Evolutionary conservation across 2,329 filamentous ascomycete genomes (phyloP), one percentile per base, ranked within the genome.

Genomic region (Neospermospora avenae): DNA sequence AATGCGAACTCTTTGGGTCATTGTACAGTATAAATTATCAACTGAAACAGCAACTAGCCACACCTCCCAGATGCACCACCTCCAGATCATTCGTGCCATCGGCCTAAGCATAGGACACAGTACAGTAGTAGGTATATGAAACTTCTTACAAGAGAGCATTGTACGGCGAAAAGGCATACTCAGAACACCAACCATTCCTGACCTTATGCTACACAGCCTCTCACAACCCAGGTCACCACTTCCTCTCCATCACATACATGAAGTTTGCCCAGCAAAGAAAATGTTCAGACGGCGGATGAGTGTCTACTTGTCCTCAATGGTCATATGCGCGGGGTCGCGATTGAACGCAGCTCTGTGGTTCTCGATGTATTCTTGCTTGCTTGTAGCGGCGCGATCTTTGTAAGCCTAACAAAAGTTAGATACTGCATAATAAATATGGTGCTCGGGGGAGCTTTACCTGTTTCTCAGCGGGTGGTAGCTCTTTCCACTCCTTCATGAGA

Each of bases 401-500:
- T 63, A 68, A 46, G 57, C 68, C 69, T 77, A 67, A 5, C 53
- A 16, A 18, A 25, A 14, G 39, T 62, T 57, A 55, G 35, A 35
- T 41, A n/a, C 31, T 41, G 10, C 18, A 8, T 35, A 16, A 20
- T 16, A 42, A 5, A 20, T 22, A 46, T 5, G 44, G n/a, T 34
- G 28, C 10, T 37, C 28, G 28, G 28, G 2, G 22, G 11, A 25
- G 1, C 55, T 60, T 51, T 41, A 70, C 66, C 75, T 81, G 73
- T 68, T 78, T 81, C 68, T 82, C 77, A n/a, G 63, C 68, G 10
- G 71, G 71, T 56, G 70, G 72, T 49, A 85, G 69, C 2, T 68
- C 74, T 58, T 77, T 78, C 77, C 76, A 85, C 68, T 85, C 82
- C 31, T 71, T 64, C 0, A 54, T 60, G 18, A 81, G 69, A 41